phyloP scores from a whole-genome alignment of 495 filamentous ascomycete species.

The Staphylotrichum tortipilum region DNA sequence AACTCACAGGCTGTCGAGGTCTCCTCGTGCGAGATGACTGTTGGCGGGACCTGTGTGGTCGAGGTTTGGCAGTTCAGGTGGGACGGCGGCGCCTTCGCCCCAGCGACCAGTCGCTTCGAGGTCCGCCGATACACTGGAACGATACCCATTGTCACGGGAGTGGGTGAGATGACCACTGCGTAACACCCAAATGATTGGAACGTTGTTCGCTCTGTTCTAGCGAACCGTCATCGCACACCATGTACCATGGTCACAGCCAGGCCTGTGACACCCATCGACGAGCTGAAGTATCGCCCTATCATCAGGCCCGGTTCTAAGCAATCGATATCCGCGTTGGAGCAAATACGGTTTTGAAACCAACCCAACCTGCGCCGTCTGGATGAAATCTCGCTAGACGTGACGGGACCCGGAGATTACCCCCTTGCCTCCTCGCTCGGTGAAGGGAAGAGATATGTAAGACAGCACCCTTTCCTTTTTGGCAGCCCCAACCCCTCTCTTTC shows the following conservation, averaged over 20 bases:
- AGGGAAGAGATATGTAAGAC: too few species aligned
- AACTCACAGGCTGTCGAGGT: neutral
- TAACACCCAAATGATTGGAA: too few species aligned
- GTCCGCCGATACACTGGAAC: too few species aligned
- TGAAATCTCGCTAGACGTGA: neutral
- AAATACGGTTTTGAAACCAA: neutral
- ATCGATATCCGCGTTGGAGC: neutral
- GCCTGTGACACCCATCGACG: too few species aligned
- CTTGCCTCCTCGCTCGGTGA: too few species aligned
- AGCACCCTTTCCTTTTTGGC: too few species aligned
- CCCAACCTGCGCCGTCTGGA: neutral
- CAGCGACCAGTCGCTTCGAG: neutral
- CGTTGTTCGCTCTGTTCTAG: too few species aligned
- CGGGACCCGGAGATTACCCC: neutral
- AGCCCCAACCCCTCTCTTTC: too few species aligned
- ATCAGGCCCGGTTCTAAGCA: neutral
- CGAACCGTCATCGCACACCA: too few species aligned
- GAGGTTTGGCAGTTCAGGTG: constrained; percentile 1
- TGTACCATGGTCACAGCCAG: too few species aligned
- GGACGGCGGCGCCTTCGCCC: neutral
- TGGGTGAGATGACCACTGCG: too few species aligned
- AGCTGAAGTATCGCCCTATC: neutral
- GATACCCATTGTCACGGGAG: neutral
- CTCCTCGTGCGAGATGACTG: neutral
- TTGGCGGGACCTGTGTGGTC: neutral